These are phyloP conservation scores for Fraxinus platypoda DNA, from an alignment of 305 asterid genomes.

Conservation along the genomic window DNA sequence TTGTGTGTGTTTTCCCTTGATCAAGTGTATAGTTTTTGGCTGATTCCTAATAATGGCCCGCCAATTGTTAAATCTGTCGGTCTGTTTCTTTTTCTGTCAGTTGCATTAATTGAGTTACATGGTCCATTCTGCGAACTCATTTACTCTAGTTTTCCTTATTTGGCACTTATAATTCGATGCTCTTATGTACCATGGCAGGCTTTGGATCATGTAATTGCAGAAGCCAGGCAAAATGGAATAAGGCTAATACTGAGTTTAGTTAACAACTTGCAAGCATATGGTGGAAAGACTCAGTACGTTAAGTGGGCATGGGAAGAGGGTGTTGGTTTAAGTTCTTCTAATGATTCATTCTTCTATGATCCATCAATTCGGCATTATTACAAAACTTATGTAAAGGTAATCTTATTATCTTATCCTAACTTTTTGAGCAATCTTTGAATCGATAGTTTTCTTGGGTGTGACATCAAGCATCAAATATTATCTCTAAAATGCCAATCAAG, in stretches of 20 bases:
- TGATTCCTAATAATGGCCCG: neutral
- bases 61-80: neutral
- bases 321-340: conserved; percentile 52
- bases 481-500: neutral
- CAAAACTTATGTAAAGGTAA: conserved; percentile 89
- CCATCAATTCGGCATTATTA: conserved; percentile 89
- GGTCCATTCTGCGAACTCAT: conserved; percentile 9
- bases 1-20: conserved; percentile 7
- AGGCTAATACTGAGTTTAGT: conserved; percentile 50
- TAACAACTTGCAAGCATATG: conserved; percentile 53
- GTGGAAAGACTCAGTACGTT: conserved; percentile 57
- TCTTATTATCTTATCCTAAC: neutral
- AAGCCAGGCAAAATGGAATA: conserved; percentile 56
- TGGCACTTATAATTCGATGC: conserved; percentile 18
- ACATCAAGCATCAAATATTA: neutral
- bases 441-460: neutral
- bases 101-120: neutral
- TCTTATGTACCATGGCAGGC: conserved; percentile 33
- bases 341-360: conserved; percentile 97
- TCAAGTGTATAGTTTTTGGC: conserved; percentile 15
- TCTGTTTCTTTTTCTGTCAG: conserved; percentile 3
- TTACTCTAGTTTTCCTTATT: conserved; percentile 5
- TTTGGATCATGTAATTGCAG: conserved; percentile 54
- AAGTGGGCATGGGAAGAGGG: conserved; percentile 68
- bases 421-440: conserved; percentile 3